phyloP scores from a whole-genome alignment of 2,329 filamentous ascomycete genomes.

The Ceratocystis variospora region DNA sequence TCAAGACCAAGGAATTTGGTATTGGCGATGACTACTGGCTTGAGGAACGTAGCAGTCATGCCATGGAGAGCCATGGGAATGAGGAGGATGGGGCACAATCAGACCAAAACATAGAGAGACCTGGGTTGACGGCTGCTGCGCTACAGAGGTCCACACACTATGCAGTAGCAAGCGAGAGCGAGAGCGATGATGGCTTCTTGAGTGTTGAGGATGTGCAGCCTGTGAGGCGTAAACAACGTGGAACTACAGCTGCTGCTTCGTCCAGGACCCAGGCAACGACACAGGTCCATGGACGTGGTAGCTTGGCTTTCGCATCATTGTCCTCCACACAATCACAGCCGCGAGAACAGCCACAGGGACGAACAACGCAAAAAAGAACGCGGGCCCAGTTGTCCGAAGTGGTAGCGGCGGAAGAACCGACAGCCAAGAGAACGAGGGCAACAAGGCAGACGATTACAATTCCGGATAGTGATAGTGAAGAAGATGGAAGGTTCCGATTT shows the following conservation, averaged over 20 bases:
- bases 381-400: neutral
- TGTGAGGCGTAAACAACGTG: conserved; percentile 11
- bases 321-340: neutral
- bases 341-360: conserved; percentile 22
- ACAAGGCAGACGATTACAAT: conserved; percentile 27
- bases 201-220: conserved; percentile 13
- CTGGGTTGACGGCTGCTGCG: neutral
- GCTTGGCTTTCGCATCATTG: neutral
- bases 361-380: conserved; percentile 22
- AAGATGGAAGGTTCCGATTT: conserved; percentile 44
- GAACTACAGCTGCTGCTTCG: neutral
- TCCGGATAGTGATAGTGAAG: conserved; percentile 38
- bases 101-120: no score
- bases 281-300: neutral
- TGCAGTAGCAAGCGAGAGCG: conserved; percentile 22
- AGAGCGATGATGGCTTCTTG: conserved; percentile 24
- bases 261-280: neutral
- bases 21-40: conserved; percentile 68
- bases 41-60: conserved; percentile 31
- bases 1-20: conserved; percentile 55
- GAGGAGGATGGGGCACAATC: neutral
- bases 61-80: conserved; percentile 20
- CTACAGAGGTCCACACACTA: neutral
- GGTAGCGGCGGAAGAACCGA: conserved; percentile 22
- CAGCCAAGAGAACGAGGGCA: conserved; percentile 26